These are phyloP conservation scores for Lecanosticta acicola DNA, from an alignment of 2,329 filamentous ascomycete genomes.

Conservation along the genomic window DNA sequence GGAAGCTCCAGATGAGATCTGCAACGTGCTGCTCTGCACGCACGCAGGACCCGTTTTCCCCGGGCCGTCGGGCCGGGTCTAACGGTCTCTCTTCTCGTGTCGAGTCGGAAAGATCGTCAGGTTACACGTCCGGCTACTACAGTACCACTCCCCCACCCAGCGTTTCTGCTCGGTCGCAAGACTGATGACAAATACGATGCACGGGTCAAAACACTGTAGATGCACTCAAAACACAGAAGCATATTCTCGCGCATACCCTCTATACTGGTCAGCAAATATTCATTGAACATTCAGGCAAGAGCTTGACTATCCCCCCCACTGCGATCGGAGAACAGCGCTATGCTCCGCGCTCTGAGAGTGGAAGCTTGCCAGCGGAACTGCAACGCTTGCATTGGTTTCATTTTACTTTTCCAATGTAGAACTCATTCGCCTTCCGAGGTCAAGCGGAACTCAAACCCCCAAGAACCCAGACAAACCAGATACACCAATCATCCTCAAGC, in stretches of 20 bases:
- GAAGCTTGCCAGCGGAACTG: not conserved
- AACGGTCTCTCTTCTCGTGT: slow-evolving; percentile 1
- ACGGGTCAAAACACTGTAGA: not conserved
- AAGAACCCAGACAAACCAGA: not conserved
- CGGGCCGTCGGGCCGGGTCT: slow-evolving; percentile 5
- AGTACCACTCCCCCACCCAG: too few relatives aligned
- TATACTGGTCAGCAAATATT: too few relatives aligned
- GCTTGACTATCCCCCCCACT: not conserved
- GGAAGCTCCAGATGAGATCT: slow-evolving; percentile 12
- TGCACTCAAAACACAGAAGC: too few relatives aligned
- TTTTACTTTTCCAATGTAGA: not conserved
- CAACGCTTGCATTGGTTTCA: not conserved
- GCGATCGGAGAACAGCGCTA: not conserved
- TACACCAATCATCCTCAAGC: slow-evolving; percentile 2
- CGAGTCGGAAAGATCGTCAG: slow-evolving; percentile 7
- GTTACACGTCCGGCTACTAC: too few relatives aligned
- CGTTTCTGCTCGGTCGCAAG: too few relatives aligned
- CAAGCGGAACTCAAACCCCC: not conserved
- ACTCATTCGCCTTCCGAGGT: not conserved
- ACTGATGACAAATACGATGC: not conserved
- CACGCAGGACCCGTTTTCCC: slow-evolving; percentile 4
- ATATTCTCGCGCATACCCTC: too few relatives aligned
- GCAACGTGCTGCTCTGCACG: too few relatives aligned
- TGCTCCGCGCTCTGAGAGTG: not conserved
- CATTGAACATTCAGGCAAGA: not conserved